Base-by-base conservation (phyloP, 2,329 filamentous ascomycete species). In the Alternaria alternata region DNA sequence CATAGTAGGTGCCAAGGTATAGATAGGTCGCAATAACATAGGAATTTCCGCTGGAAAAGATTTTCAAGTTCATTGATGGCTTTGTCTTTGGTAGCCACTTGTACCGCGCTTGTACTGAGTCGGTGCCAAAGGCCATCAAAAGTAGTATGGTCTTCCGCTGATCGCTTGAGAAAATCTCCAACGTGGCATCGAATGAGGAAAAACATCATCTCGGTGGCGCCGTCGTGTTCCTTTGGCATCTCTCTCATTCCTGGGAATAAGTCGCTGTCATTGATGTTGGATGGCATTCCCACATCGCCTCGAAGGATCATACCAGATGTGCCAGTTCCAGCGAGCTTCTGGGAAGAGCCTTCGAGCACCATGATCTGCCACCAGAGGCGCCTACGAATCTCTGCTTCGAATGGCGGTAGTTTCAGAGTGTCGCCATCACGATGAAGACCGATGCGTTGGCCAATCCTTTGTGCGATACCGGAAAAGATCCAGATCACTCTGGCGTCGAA, bases 391-490 rank as follows among this genome's bases (percentile, higher is more conserved):
- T 89, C 85, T 3, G 82, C 81, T 57, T 89, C 83, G 62, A 86
- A 89, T 0, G 84, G 81, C 0, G 82, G 82, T 1, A 90, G 68
- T 12, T 85, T 82, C 5, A 88, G 75, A 5, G 67, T 68, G 18
- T 78, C 73, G 75, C 83, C 69, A 84, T 91, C 88, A 5, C 85
- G 82, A 66, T 90, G 87, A 2, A 90, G 78, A 1, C 88, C 88
- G 65, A 89, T 82, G 3, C 85, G 83, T 65, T 88, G 86, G 4
- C 83, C 86, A 39, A 89, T 85, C 6, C 87, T 82, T n/a, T 86
- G 80, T 4, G 85, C 83, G 1, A 90, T 81, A 0, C 88, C 88
- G 0, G 86, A 88, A 64, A 91, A 79, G 39, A 87, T 87, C 87
- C 88, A 91, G 5, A 87, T 82, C 4, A 87, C 86, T 71, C 51